Base-by-base conservation (phyloP, 176 grass and related monocot species). In the Aegilops sharonensis region DNA sequence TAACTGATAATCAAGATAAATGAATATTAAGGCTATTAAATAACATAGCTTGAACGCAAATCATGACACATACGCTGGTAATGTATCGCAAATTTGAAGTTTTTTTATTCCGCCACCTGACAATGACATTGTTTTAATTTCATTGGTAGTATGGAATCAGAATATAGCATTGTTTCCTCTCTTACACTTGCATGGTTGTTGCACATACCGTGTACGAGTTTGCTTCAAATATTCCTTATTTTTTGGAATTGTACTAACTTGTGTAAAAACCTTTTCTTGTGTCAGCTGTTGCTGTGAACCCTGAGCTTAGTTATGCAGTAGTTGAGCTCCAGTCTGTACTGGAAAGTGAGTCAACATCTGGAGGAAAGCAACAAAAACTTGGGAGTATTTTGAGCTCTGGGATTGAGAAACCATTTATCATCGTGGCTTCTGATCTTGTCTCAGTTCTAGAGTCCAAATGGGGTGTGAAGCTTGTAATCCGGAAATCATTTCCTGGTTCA, bases 201-300 rank as follows among this genome's bases (percentile, higher is more conserved):
- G 45, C 75, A 39, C 14, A 56, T 77, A 77, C 60, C 2, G 2
- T 66, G 9, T 52, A 25, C 0, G n/a, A 20, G 66, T 57, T 66
- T 37, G 62, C 32, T 47, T 23, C 8, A 74, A 68, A 43, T 60
- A 11, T 30, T 87, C 64, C 14, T 60, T 47, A 45, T 29, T 61
- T 75, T 68, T 66, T 65, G 23, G 47, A 86, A 68, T 87, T 79
- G 45, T 64, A 56, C 17, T 59, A 78, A 92, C 14, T 83, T 45
- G 72, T 81, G 72, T 79, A 71, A 79, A 84, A 66, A 39, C 76
- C 54, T 35, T 34, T 63, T 90, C 81, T 63, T 87, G 81, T 81
- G 81, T 68, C 96, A 98, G 96, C 96, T 84, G 93, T 98, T 90
- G 91, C 96, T 35, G 91, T 98, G 75, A 98, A 98, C 54, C 87